phyloP scores from a whole-genome alignment of 1,139 yeast species.

The Kodamaea ohmeri region DNA sequence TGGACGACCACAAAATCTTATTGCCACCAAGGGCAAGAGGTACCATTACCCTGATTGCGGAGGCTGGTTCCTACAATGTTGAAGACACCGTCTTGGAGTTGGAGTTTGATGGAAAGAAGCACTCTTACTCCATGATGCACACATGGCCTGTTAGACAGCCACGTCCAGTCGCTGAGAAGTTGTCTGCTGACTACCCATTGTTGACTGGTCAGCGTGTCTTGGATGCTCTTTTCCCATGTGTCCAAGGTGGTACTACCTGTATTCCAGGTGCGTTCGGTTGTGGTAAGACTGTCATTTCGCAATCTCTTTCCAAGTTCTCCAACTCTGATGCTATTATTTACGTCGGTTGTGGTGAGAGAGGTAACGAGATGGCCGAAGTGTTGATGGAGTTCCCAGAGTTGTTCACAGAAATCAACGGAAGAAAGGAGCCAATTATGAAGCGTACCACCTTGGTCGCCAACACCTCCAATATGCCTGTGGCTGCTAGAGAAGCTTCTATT shows the following conservation, averaged over 20 bases:
- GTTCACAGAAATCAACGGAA: constrained; percentile 84
- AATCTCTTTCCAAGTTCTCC: constrained; percentile 93
- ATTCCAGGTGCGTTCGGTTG: constrained; percentile 99
- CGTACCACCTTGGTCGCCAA: constrained; percentile 98
- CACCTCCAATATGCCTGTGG: constrained; percentile 99
- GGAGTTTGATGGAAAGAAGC: constrained; percentile 87
- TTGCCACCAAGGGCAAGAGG: constrained; percentile 99
- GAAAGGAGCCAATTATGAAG: constrained; percentile 98
- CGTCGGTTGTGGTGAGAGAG: constrained; percentile 94
- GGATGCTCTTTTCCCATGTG: constrained; percentile 97
- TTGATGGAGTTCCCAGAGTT: constrained; percentile 99
- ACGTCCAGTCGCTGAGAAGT: constrained; percentile 93
- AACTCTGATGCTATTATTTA: constrained; percentile 95
- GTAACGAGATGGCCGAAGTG: constrained; percentile 99
- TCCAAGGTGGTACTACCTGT: constrained; percentile 99
- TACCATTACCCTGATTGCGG: constrained; percentile 86
- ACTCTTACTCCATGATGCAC: constrained; percentile 89
- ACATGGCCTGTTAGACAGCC: constrained; percentile 99
- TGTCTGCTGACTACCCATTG: constrained; percentile 90
- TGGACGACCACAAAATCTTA: constrained; percentile 88
- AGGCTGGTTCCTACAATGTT: constrained; percentile 84
- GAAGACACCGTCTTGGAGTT: constrained; percentile 89
- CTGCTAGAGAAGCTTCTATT: constrained; percentile 99
- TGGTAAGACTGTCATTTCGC: constrained; percentile 98
- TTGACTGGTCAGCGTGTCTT: constrained; percentile 98